Percentiles rank a stretch among this genome's conserved stretches.
Conservation (phyloP, 2,329 filamentous ascomycete species). For the Hysterium pulicare region DNA sequence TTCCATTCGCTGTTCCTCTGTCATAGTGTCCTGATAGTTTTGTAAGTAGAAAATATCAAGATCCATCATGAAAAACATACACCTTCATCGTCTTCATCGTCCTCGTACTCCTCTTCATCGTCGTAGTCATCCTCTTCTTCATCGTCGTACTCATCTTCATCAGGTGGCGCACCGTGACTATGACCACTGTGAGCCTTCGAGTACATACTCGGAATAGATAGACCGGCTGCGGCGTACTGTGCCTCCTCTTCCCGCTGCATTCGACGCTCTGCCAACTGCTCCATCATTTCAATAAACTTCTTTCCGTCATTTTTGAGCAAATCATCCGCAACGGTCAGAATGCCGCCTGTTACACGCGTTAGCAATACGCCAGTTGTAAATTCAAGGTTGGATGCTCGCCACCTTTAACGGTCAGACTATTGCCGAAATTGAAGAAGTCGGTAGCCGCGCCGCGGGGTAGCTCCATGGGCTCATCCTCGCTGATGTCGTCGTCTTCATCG, state of each 20-base stretch:
- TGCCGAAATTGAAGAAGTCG: conserved; percentile 97
- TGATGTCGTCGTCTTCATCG: conserved; percentile 67
- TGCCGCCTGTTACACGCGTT: conserved; percentile 66
- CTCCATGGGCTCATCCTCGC: conserved; percentile 62
- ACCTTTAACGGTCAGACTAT: conserved; percentile 93
- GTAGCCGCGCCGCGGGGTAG: conserved; percentile 65
- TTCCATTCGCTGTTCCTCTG: conserved; percentile 97
- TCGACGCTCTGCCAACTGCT: conserved; percentile 92
- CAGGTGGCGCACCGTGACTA: conserved; percentile 59
- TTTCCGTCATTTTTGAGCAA: conserved; percentile 98
- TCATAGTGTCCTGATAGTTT: conserved; percentile 79
- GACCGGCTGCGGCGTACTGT: conserved; percentile 61
- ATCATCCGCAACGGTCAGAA: conserved; percentile 97
- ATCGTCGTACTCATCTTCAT: conserved; percentile 74
- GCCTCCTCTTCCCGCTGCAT: conserved; percentile 97
- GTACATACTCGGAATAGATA: conserved; percentile 55
- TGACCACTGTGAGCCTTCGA: conserved; percentile 50
- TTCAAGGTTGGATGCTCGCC: conserved; percentile 25
- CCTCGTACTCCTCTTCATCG: conserved; percentile 63
- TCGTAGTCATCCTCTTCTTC: conserved; percentile 69
- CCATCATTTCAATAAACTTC: conserved; percentile 99
- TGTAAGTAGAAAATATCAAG: conserved; percentile 33
- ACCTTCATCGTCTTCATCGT: conserved; percentile 60
- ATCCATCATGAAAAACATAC: conserved; percentile 9
- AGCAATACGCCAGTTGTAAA: no score